phyloP scores from a whole-genome alignment of 2,329 filamentous ascomycete species.

The Epichloe sibirici region DNA sequence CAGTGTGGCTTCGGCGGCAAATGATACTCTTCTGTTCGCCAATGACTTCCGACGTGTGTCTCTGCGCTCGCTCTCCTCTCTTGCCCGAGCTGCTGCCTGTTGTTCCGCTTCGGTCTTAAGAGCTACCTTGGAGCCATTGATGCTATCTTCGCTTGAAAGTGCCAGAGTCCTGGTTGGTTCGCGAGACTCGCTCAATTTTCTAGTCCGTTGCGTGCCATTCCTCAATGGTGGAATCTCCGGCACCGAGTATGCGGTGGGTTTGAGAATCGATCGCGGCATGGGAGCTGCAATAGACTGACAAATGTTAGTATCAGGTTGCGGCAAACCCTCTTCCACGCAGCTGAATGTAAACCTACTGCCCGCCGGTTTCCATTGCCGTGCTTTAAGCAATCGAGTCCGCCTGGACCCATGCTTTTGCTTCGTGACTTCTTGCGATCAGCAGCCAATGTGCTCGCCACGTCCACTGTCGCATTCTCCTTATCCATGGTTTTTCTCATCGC shows the following conservation, averaged over 20 bases:
- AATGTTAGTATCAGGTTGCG: neutral
- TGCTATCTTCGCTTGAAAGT: slow-evolving; percentile 12
- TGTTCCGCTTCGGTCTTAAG: slow-evolving; percentile 59
- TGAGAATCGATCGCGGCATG: slow-evolving; percentile 60
- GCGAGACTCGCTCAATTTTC: neutral
- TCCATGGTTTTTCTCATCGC: slow-evolving; percentile 43
- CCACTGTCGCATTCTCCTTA: slow-evolving; percentile 68
- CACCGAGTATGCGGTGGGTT: slow-evolving; percentile 58
- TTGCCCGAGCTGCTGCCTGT: slow-evolving; percentile 54
- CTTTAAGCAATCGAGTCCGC: slow-evolving; percentile 73
- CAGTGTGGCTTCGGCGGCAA: slow-evolving; percentile 90
- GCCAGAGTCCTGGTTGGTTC: slow-evolving; percentile 8
- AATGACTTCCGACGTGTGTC: slow-evolving; percentile 88
- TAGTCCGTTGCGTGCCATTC: slow-evolving; percentile 5
- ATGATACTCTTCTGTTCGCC: slow-evolving; percentile 87
- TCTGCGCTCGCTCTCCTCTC: slow-evolving; percentile 61
- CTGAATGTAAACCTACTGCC: slow-evolving; percentile 44
- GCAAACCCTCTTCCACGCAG: neutral
- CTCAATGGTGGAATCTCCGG: slow-evolving; percentile 57
- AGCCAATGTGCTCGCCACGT: slow-evolving; percentile 43
- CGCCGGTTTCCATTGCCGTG: slow-evolving; percentile 64
- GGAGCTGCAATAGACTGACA: slow-evolving; percentile 44
- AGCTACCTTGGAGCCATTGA: slow-evolving; percentile 43
- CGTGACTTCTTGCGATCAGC: slow-evolving; percentile 58
- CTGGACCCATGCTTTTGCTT: slow-evolving; percentile 93